Base-by-base conservation (phyloP, 805 yeast genomes). In the Cyberlindnera bimundalis region DNA sequence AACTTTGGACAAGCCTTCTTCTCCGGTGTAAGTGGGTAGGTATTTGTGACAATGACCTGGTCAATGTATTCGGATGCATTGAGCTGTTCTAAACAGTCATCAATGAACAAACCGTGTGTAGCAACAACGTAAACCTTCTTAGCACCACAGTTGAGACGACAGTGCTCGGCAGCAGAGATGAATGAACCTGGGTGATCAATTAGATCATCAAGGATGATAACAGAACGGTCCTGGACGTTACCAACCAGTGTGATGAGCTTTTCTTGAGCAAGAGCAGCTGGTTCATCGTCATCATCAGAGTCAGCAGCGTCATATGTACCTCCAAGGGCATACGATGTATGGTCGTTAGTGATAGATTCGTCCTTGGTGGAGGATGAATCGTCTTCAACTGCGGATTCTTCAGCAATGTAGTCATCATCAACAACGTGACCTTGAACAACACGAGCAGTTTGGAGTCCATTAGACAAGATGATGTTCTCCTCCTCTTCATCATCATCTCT, bases 131-230 rank as follows among this genome's bases (percentile, higher is more conserved):
- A 86, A 20, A 93, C 96, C 43, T 78, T 74, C 55, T 81, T 84
- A 46, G 99, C 99, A 43, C 99, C 99, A 68, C 99, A 93, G 65
- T 90, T 91, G 65, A 86, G 73, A 51, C 95, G 78, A 62, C 95
- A 78, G 67, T 93, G 99, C 67, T 93, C 99, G 25, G 99, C 99
- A 31, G 99, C 99, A 23, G 97, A 91, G 49, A 93, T 84, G 60
- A 90, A 91, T 9, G 95, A 80, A 49, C 83, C 81, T 33, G 96
- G 96, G 61, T 93, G 88, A 61, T 93, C 99, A 55, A 93, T 84
- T 95, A 93, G 87, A 62, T 93, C 99, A 66, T 93, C 99, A 44
- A 93, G 73, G 45, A 93, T 85, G 51, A 93, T 86, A 15, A 97
- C 98, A 6, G 95, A 85, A 64, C 86, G 86, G 53, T 80, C 84